Evolutionary conservation across 2,329 filamentous ascomycete species (phyloP).

Genomic region (Endoconidiophora polonica): DNA sequence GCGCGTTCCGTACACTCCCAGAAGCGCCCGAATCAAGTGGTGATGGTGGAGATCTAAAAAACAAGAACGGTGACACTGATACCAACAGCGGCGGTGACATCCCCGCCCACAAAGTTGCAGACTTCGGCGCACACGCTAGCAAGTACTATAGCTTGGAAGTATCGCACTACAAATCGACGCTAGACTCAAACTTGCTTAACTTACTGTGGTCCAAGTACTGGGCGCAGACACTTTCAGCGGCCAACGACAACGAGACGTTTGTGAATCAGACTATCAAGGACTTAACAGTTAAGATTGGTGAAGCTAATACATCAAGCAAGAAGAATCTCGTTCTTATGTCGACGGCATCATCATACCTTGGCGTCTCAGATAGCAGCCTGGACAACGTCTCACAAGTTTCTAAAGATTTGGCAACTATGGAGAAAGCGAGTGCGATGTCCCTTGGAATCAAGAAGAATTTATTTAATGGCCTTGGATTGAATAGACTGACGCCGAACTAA

Average conservation of each 20-base stretch:
- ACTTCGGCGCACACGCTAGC: conserved; percentile 84
- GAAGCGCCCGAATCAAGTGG: conserved; percentile 20
- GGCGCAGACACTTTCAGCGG: conserved; percentile 86
- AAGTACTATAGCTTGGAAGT: conserved; percentile 86
- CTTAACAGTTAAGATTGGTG: conserved; percentile 63
- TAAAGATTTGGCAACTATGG: conserved; percentile 2
- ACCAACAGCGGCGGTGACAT: conserved; percentile 33
- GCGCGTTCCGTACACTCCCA: conserved; percentile 85
- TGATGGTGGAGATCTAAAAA: background rate
- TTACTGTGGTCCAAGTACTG: conserved; percentile 98
- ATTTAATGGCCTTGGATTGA: conserved; percentile 10
- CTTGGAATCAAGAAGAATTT: conserved; percentile 10
- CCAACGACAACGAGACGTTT: conserved; percentile 88
- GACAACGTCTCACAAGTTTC: background rate
- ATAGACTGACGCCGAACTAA: background rate
- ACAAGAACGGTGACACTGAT: background rate
- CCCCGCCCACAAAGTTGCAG: conserved; percentile 81
- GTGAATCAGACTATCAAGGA: conserved; percentile 85
- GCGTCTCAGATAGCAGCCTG: no score
- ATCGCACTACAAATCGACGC: conserved; percentile 82
- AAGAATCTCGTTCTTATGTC: conserved; percentile 15
- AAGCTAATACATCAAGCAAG: conserved; percentile 25
- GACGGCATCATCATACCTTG: no score
- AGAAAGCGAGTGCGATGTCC: conserved; percentile 4
- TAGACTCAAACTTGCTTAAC: conserved; percentile 75